Percentiles rank a stretch among this genome's conserved stretches.
phyloP scores from a whole-genome alignment of 768 basidiomycete genomes.

The Leccinellum albellum region DNA sequence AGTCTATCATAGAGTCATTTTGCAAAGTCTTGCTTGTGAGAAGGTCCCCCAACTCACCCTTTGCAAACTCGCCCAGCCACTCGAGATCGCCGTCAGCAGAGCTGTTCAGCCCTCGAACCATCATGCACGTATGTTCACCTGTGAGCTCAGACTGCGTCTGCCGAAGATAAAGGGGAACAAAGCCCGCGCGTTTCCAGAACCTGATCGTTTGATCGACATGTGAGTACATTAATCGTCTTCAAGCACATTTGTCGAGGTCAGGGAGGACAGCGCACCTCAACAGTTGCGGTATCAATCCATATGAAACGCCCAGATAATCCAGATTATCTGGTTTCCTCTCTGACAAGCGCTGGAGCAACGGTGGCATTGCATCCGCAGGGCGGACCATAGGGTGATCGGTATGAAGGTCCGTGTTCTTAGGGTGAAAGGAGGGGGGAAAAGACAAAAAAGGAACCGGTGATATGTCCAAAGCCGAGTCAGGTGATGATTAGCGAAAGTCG shows the following conservation, averaged over 20 bases:
- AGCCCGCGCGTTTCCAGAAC: constrained; percentile 96
- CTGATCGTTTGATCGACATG: constrained; percentile 29
- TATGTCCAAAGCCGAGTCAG: not conserved
- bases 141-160: constrained; percentile 95
- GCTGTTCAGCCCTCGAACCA: constrained; percentile 83
- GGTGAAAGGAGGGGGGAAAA: not conserved
- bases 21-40: not conserved
- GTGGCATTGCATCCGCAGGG: constrained; percentile 77
- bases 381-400: constrained; percentile 77
- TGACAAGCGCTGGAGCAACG: constrained; percentile 83
- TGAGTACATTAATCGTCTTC: not conserved
- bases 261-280: constrained; percentile 48
- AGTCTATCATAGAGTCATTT: constrained; percentile 54
- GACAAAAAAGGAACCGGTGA: not conserved
- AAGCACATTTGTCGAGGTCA: too few relatives aligned
- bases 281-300: constrained; percentile 84
- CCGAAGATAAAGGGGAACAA: constrained; percentile 86
- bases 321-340: constrained; percentile 87
- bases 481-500: not conserved
- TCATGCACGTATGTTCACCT: constrained; percentile 94
- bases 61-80: constrained; percentile 88
- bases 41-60: constrained; percentile 44
- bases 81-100: constrained; percentile 58
- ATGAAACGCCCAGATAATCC: constrained; percentile 95
- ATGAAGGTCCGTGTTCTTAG: constrained; percentile 53